Base-by-base conservation (phyloP, 495 filamentous ascomycete species). In the Podospora comata region DNA sequence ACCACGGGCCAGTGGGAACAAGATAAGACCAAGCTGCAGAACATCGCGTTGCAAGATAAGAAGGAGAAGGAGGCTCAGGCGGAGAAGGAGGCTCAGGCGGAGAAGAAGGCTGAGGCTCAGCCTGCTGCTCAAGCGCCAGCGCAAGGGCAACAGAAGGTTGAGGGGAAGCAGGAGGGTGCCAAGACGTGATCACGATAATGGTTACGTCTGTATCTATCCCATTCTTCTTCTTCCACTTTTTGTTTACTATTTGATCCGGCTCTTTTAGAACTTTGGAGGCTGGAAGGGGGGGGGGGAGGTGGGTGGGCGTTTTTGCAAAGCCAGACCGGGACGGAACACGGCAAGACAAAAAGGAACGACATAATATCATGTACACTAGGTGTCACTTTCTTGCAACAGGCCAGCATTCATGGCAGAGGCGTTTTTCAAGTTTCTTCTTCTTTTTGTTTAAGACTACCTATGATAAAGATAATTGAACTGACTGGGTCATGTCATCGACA, bases 1-100 rank as follows among this genome's bases (percentile, higher is more conserved):
- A 77, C 88, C 27, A 88, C 85, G 60, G 81, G 80, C 64, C 86
- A 94, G 78, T 95, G 91, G 90, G 90, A 96, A 74, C 85, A 90
- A 73, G 93, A 97, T 75, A 94, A 91, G 77, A 83, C 86, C 2
- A 83, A 88, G 53, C 88, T 96, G 65, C 85, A 90, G 62, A 86
- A 92, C 62, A 80, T 91, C 64, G 86, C 87, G 7, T 69, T 85
- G 66, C 82, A 89, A 81, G 84, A 83, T 69, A 74, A 79, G 65
- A 79, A 79, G 70, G 75, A 70, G 63, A 69, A 77, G n/a, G 70
- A 44, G 55, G 57, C 64, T 32, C 30, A 32, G 19, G 39, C 62
- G 15, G 70, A 75, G 53, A 62, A 69, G 39, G 67, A 72, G 65
- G 23, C 53, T 32, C 44, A 63, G 16, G 39, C 62, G 18, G 70